phyloP scores from a whole-genome alignment of 75 land plant genomes.

The Larix kaempferi region DNA sequence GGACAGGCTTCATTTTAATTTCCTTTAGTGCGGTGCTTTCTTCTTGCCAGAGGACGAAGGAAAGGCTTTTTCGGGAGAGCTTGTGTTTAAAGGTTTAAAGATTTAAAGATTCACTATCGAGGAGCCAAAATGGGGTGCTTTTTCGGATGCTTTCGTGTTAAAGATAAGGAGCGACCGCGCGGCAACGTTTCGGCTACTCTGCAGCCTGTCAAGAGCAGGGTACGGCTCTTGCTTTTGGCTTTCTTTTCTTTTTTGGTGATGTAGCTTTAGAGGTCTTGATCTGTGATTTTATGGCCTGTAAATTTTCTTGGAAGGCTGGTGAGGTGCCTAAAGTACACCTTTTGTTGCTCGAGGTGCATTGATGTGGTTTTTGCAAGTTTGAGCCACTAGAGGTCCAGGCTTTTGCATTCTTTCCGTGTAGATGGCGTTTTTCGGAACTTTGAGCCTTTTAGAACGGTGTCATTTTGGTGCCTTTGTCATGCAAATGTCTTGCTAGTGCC shows the following conservation, averaged over 20 bases:
- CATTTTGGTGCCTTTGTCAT: neutral
- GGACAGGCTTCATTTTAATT: neutral
- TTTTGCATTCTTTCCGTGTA: neutral
- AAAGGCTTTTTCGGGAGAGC: neutral
- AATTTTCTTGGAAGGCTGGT: neutral
- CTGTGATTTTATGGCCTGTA: neutral
- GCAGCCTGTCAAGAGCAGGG: neutral
- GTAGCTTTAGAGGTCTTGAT: neutral
- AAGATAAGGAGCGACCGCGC: slow-evolving; percentile 2
- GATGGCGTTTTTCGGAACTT: neutral
- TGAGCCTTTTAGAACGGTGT: neutral
- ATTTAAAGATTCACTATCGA: neutral
- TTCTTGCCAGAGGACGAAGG: neutral
- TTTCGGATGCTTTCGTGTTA: slow-evolving; percentile 19
- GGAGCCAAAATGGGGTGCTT: slow-evolving; percentile 21
- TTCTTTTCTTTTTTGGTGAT: neutral
- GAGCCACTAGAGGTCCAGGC: neutral
- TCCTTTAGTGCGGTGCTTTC: neutral
- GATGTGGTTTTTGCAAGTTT: neutral
- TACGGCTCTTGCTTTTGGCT: neutral
- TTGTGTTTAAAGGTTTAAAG: neutral
- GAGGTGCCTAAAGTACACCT: neutral
- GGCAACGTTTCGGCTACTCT: neutral
- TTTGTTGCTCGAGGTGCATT: neutral
- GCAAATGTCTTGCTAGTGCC: neutral